These are phyloP conservation scores for Dendrobium huoshanense DNA, from an alignment of 106 monocot species.

Conservation along the genomic window DNA sequence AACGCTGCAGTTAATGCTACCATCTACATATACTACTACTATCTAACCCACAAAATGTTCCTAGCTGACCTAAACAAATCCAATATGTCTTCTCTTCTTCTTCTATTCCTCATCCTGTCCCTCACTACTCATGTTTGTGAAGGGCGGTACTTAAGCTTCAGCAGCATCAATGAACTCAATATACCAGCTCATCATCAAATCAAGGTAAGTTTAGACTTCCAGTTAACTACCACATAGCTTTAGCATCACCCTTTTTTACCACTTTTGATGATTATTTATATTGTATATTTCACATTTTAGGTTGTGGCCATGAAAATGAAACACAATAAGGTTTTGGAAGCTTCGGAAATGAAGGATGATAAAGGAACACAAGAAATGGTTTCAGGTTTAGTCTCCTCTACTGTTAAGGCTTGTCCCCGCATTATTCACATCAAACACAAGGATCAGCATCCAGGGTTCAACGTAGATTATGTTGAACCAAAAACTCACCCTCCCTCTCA, in stretches of 20 bases:
- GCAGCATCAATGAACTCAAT: neutral
- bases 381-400: neutral
- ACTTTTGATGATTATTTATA: neutral
- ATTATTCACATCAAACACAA: neutral
- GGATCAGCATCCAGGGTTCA: conserved; percentile 7
- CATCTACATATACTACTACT: too few species aligned
- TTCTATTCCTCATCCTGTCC: neutral
- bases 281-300: neutral
- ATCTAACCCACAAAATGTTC: too few species aligned
- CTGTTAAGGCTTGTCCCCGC: neutral
- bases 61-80: too few species aligned
- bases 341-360: neutral
- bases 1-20: too few species aligned
- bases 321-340: neutral
- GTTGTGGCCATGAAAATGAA: neutral
- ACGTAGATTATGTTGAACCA: conserved; percentile 16
- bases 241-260: neutral
- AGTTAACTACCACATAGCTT: neutral
- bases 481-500: conserved; percentile 19
- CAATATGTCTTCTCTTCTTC: too few species aligned
- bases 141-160: neutral
- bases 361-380: too few species aligned
- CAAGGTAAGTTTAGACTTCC: neutral
- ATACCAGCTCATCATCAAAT: neutral
- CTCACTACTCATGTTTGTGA: neutral